These are phyloP conservation scores for Erysimum cheiranthoides DNA, from an alignment of 345 rosid genomes.

Conservation along the genomic window DNA sequence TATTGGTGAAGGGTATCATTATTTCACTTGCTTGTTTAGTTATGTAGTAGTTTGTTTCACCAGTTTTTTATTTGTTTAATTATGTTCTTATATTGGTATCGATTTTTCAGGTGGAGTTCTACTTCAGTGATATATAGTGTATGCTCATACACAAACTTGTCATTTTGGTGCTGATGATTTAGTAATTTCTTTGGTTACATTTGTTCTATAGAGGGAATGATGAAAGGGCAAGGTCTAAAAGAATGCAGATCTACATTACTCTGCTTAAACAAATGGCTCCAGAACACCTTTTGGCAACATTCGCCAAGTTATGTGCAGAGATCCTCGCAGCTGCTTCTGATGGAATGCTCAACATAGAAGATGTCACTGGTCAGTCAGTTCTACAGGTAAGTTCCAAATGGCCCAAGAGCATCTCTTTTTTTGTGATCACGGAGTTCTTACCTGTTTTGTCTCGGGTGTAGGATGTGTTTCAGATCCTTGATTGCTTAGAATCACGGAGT, in stretches of 20 bases:
- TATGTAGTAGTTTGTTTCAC: too few relatives aligned
- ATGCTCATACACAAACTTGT: conserved; percentile 31
- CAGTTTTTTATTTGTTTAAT: too few relatives aligned
- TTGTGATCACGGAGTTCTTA: conserved; percentile 4
- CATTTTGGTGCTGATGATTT: conserved; percentile 19
- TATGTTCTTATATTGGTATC: too few relatives aligned
- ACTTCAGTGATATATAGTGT: background rate
- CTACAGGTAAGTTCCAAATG: conserved; percentile 64
- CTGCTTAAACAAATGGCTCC: conserved; percentile 95
- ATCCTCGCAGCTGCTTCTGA: conserved; percentile 94
- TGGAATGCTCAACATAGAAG: conserved; percentile 80
- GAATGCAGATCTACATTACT: conserved; percentile 80
- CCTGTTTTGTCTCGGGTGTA: conserved; percentile 40
- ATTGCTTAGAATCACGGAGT: conserved; percentile 62
- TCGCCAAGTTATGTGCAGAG: conserved; percentile 95
- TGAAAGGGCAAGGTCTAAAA: conserved; percentile 72
- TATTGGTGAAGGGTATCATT: too few relatives aligned
- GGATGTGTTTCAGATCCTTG: conserved; percentile 83
- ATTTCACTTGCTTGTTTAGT: too few relatives aligned
- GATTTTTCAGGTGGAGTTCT: too few relatives aligned
- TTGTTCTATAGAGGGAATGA: conserved; percentile 70
- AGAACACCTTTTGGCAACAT: conserved; percentile 90
- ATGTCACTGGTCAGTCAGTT: conserved; percentile 79
- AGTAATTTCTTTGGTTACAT: conserved; percentile 21
- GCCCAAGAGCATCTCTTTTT: background rate